Evolutionary conservation across 1,284 basidiomycete genomes (phyloP).

Genomic region (Rhodofomes roseus): DNA sequence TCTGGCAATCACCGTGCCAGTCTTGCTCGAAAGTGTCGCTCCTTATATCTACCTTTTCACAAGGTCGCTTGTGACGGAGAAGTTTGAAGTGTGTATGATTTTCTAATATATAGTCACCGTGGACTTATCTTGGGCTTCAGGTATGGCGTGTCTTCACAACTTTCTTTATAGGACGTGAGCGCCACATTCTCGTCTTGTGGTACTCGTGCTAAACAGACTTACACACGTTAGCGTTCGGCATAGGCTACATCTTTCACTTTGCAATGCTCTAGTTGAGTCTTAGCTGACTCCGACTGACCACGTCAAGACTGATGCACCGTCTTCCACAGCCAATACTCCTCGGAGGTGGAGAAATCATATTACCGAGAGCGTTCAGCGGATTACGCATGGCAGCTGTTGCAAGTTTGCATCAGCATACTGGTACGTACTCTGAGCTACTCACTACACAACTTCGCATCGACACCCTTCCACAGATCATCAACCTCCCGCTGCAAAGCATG

Average conservation of each 20-base stretch:
- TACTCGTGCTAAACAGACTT: neutral
- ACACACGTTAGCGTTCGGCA: slow-evolving; percentile 41
- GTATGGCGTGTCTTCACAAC: slow-evolving; percentile 76
- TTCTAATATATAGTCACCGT: neutral
- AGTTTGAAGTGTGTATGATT: slow-evolving; percentile 48
- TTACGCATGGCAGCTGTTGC: slow-evolving; percentile 69
- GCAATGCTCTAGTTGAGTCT: slow-evolving; percentile 69
- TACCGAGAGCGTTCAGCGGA: slow-evolving; percentile 63
- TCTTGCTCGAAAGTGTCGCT: slow-evolving; percentile 54
- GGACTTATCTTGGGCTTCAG: slow-evolving; percentile 31
- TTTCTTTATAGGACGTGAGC: slow-evolving; percentile 75
- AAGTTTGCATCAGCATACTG: slow-evolving; percentile 44
- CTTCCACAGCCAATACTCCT: slow-evolving; percentile 53
- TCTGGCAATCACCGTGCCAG: slow-evolving; percentile 58
- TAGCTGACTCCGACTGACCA: neutral
- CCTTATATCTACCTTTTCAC: slow-evolving; percentile 58
- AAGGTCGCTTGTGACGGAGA: slow-evolving; percentile 40
- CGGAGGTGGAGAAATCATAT: slow-evolving; percentile 60
- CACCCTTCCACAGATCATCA: slow-evolving; percentile 41
- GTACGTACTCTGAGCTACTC: slow-evolving; percentile 7
- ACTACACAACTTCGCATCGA: neutral
- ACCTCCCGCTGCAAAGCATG: slow-evolving; percentile 57
- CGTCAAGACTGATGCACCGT: neutral
- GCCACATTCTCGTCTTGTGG: neutral
- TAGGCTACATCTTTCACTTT: slow-evolving; percentile 71